Evolutionary conservation across 371 early-diverging fungal genomes (phyloP), one percentile per base, ranked within the genome.

Genomic region (Mucor saturninus): DNA sequence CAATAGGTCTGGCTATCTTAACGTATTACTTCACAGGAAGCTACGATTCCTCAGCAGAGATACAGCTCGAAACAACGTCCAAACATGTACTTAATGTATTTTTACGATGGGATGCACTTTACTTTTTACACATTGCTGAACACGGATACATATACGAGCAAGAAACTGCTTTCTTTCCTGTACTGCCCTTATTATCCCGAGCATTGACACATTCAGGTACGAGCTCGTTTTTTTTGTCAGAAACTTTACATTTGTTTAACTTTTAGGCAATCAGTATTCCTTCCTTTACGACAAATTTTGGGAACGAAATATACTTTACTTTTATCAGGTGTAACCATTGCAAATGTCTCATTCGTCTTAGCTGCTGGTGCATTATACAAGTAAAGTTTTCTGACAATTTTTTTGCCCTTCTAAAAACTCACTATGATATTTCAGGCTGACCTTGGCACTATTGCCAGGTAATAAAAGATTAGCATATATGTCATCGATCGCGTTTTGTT

Each of bases 71-170:
- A 2, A 35, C 67, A 26, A 10, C 59, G 4, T 49, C 60, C 9
- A 38, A 30, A 1, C 30, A 55, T 48, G 2, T 52, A 5, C 65
- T 81, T 11, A 71, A 54, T 54, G 82, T 84, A 3, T 91, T 94
- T 65, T 72, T 94, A 10, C 85, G 96, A 30, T 98, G 97, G 97
- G 98, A 98, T 67, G 87, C 95, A 3, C 77, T 97, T 56, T 95
- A 96, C 72, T 96, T 96, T 76, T 63, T 88, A 32, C 83, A 89
- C 57, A 92, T 96, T 63, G 88, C 95, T 8, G 84, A 89, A 65
- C 57, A 87, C 11, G 95, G 94, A 9, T 97, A 97, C 70, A 67
- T 84, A 0, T 93, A 85, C 71, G 98, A 98, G 67, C 94, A 97
- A 67, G 90, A 90, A 69, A 85, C 90, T 72, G 98, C 98, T 0